Base-by-base conservation (phyloP, 2,329 filamentous ascomycete genomes). In the Bisporella sp. region DNA sequence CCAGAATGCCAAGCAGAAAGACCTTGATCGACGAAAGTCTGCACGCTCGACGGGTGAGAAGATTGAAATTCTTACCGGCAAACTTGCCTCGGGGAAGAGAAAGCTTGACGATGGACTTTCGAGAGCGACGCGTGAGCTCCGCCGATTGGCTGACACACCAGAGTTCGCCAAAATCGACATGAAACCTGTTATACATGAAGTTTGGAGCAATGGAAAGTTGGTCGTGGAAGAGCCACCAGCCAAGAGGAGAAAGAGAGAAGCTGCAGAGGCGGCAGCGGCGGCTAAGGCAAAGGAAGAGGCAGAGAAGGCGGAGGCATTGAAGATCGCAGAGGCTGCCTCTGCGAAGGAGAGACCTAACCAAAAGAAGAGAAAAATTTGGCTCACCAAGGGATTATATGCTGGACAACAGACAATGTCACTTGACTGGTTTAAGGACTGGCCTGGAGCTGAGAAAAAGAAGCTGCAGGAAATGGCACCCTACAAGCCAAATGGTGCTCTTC, bases 371-470 rank as follows among this genome's bases (percentile, higher is more conserved):
- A 66, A 66, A 43, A 49, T 54, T 39, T 97, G 87, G 79, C 73
- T 95, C 48, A 74, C 77, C 47, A 87, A 90, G 65, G 93, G 92
- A 7, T 74, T 97, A 11, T 97, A 95, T 63, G 84, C 89, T 1
- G 93, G 93, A 31, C 92, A 96, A 66, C 75, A 83, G 28, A 40
- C 50, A 7, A 47, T 42, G 11, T 49, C 50, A 41, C 48, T 54
- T 28, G 56, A 63, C 46, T 60, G 57, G 57, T 63, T 60, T 40
- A 39, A 63, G 59, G 52, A 48, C 21, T 54, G 50, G 5, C 49
- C 53, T 4, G 56, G 37, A 6, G 52, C 54, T 31, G 77, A 79
- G 63, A 79, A 74, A 66, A 80, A 76, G 66, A 71, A 68, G 49
- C 65, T 79, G 29, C 68, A 71, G 1, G 67, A 60, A 73, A 4